Conservation (phyloP, 176 grass and related monocot genomes). For the Saccharum officinarum region DNA sequence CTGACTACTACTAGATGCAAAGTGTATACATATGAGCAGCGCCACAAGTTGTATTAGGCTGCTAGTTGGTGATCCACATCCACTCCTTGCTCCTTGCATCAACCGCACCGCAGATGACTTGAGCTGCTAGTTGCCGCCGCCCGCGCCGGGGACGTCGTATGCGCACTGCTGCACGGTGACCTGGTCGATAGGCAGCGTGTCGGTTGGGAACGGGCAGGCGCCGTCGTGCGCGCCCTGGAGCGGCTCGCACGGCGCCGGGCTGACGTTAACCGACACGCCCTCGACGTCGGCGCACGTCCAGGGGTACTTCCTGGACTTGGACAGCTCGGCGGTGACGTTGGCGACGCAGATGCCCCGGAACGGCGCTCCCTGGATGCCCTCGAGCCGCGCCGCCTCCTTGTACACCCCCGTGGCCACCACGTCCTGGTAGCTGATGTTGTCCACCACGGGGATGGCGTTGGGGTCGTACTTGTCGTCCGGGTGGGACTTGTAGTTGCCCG, state of each 20-base stretch:
- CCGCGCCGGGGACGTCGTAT: constrained; percentile 14
- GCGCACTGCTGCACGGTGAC: constrained; percentile 58
- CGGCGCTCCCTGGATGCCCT: constrained; percentile 66
- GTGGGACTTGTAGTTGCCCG: constrained; percentile 81
- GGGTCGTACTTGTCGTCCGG: constrained; percentile 73
- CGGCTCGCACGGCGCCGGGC: constrained; percentile 52
- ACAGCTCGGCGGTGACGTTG: constrained; percentile 57
- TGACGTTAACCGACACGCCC: constrained; percentile 64
- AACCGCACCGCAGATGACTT: neutral
- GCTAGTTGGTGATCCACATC: too few species aligned
- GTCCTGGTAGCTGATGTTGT: constrained; percentile 81
- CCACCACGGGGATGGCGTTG: constrained; percentile 69
- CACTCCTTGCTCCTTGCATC: too few species aligned
- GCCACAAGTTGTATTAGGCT: too few species aligned
- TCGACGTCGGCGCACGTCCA: constrained; percentile 81
- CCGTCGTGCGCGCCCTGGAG: constrained; percentile 46
- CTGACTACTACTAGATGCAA: too few species aligned
- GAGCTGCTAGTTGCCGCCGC: neutral
- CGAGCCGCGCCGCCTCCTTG: constrained; percentile 55
- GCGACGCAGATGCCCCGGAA: constrained; percentile 82
- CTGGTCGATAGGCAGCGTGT: constrained; percentile 56
- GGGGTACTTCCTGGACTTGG: constrained; percentile 59
- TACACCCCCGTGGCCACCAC: constrained; percentile 70
- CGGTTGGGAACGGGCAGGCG: constrained; percentile 60
- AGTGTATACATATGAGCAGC: too few species aligned